Evolutionary conservation across 495 filamentous ascomycete species (phyloP).

Genomic region (Pyrenopolyporus hunteri): DNA sequence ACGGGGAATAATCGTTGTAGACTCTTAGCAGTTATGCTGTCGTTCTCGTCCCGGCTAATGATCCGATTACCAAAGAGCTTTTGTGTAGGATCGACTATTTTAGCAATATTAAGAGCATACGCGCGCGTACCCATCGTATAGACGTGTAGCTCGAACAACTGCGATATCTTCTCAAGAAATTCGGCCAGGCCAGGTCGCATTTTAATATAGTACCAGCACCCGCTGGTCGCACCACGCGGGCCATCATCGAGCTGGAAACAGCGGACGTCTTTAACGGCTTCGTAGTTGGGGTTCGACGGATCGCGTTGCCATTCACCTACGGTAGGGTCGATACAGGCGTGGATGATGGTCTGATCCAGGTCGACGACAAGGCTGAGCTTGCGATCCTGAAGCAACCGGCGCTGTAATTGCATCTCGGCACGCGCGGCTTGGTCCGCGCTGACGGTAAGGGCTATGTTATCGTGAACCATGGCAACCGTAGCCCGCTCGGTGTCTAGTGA

Average conservation of each 20-base stretch:
- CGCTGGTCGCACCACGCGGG: constrained; percentile 64
- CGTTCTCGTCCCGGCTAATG: constrained; percentile 95
- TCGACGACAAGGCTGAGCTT: constrained; percentile 96
- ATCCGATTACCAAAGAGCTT: constrained; percentile 93
- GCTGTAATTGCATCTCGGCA: constrained; percentile 85
- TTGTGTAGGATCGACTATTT: constrained; percentile 88
- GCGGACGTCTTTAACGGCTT: constrained; percentile 84
- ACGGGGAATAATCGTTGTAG: constrained; percentile 92
- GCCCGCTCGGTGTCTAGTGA: constrained; percentile 73
- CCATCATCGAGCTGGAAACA: constrained; percentile 91
- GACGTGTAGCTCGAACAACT: constrained; percentile 92
- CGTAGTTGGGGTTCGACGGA: constrained; percentile 85
- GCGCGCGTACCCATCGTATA: constrained; percentile 99
- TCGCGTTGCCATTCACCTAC: constrained; percentile 94
- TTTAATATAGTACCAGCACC: constrained; percentile 97
- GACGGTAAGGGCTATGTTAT: constrained; percentile 80
- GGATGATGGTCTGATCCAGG: constrained; percentile 97
- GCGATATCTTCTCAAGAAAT: constrained; percentile 79
- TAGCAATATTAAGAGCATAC: constrained; percentile 89
- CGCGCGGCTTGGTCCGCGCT: constrained; percentile 75
- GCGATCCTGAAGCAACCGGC: constrained; percentile 73
- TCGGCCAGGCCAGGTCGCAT: constrained; percentile 87
- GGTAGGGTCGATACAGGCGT: constrained; percentile 96
- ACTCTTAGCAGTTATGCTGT: constrained; percentile 86
- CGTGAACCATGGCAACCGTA: constrained; percentile 90